These are phyloP conservation scores for Filosporella fistucella DNA, from an alignment of 495 filamentous ascomycete species.

Conservation along the genomic window DNA sequence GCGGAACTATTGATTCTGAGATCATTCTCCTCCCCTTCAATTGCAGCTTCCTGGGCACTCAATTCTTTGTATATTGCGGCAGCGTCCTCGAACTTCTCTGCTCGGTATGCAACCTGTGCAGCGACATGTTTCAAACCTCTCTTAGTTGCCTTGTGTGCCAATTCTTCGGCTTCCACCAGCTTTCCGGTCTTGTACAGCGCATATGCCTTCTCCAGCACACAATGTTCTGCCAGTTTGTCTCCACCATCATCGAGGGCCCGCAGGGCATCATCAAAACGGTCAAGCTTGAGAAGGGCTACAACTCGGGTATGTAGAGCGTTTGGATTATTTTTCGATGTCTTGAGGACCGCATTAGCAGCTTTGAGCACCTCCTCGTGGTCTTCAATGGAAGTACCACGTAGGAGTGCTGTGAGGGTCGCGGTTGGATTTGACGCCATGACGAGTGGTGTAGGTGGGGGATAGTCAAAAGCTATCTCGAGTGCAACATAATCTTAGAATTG, in stretches of 20 bases:
- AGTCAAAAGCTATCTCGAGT: constrained; percentile 17
- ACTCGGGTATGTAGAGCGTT: constrained; percentile 73
- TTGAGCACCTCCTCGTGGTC: constrained; percentile 71
- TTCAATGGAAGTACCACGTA: constrained; percentile 53
- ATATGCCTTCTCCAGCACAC: constrained; percentile 80
- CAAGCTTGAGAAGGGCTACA: constrained; percentile 86
- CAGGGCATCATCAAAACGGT: constrained; percentile 88
- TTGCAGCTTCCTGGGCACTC: constrained; percentile 35
- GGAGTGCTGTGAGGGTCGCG: constrained; percentile 44
- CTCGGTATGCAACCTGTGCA: constrained; percentile 83
- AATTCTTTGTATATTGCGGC: constrained; percentile 66
- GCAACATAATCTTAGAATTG: constrained; percentile 33
- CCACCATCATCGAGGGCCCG: constrained; percentile 70
- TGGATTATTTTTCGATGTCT: constrained; percentile 55
- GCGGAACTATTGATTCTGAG: constrained; percentile 80
- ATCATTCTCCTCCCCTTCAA: constrained; percentile 74
- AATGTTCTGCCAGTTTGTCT: constrained; percentile 58
- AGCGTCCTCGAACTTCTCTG: constrained; percentile 73
- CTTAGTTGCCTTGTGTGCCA: constrained; percentile 26
- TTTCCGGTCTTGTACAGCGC: constrained; percentile 83
- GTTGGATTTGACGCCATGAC: constrained; percentile 34
- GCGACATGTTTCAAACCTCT: constrained; percentile 77
- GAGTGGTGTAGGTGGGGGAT: not conserved
- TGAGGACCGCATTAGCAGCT: constrained; percentile 65
- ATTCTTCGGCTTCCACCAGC: constrained; percentile 63